These are phyloP conservation scores for Thermothelomyces thermophilus DNA, from an alignment of 2,329 filamentous ascomycete genomes.

Conservation along the genomic window DNA sequence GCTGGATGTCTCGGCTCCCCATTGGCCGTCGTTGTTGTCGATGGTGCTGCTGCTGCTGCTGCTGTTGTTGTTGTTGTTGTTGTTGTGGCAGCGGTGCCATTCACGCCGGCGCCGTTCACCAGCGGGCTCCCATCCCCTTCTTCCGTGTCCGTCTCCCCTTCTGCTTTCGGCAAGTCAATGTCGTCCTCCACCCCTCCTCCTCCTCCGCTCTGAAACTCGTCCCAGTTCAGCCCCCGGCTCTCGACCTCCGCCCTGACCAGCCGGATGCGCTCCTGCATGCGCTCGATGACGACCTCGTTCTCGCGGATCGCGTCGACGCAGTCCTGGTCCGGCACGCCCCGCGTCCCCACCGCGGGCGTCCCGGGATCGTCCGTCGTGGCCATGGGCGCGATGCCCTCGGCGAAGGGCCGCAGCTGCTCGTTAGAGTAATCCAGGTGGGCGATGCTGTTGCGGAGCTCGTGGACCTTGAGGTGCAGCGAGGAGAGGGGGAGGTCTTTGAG, in stretches of 20 bases:
- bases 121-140: neutral
- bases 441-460: constrained; percentile 70
- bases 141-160: no score
- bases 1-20: constrained; percentile 29
- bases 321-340: no score
- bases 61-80: no score
- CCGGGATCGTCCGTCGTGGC: no score
- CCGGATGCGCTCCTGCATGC: constrained; percentile 60
- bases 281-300: constrained; percentile 61
- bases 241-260: constrained; percentile 61
- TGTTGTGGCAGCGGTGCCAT: no score
- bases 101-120: neutral
- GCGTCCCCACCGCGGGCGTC: no score
- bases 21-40: neutral
- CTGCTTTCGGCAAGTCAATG: no score
- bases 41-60: no score
- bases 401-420: constrained; percentile 63
- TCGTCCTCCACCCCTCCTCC: no score
- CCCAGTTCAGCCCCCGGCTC: constrained; percentile 49
- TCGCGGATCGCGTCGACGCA: constrained; percentile 69
- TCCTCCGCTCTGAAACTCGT: constrained; percentile 47
- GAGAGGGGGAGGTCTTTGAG: constrained; percentile 59
- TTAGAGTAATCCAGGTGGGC: constrained; percentile 69
- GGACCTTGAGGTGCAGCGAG: constrained; percentile 65
- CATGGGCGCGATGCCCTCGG: constrained; percentile 39